These are phyloP conservation scores for Penicillium sp. DNA, from an alignment of 2,329 filamentous ascomycete species.

Conservation along the genomic window DNA sequence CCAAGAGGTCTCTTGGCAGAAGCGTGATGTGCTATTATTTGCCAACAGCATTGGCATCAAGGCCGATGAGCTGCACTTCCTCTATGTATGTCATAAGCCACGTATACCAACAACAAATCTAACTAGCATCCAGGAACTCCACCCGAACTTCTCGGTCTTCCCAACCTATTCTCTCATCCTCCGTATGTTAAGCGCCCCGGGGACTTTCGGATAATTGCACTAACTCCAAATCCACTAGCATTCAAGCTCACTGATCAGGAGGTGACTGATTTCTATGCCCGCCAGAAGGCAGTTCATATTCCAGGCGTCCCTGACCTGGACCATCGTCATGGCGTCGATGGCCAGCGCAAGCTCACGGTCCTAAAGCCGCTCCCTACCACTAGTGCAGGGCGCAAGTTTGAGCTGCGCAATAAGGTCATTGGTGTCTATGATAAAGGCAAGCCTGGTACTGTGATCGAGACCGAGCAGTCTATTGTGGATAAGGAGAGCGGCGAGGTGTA, in stretches of 20 bases:
- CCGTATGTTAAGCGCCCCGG: constrained; percentile 50
- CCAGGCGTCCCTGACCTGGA: constrained; percentile 77
- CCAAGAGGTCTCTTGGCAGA: constrained; percentile 76
- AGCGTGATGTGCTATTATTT: constrained; percentile 86
- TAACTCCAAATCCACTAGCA: constrained; percentile 45
- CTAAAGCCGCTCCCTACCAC: constrained; percentile 71
- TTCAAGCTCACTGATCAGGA: constrained; percentile 78
- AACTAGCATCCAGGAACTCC: constrained; percentile 64
- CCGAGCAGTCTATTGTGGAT: constrained; percentile 74
- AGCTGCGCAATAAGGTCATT: constrained; percentile 73
- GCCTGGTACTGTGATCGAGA: constrained; percentile 77
- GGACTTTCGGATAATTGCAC: constrained; percentile 28
- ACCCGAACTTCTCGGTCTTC: constrained; percentile 83
- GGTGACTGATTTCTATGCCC: constrained; percentile 80
- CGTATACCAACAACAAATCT: not conserved
- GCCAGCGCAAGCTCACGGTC: constrained; percentile 77
- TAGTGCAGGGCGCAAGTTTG: constrained; percentile 71
- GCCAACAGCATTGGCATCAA: constrained; percentile 84
- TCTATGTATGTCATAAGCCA: constrained; percentile 65
- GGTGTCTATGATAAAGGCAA: constrained; percentile 91
- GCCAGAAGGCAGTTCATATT: constrained; percentile 65
- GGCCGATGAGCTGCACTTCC: constrained; percentile 85
- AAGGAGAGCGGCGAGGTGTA: constrained; percentile 68
- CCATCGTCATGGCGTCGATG: constrained; percentile 72
- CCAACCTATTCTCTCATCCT: constrained; percentile 85